A percentile compares a stretch with the other conserved stretches of the same genome.
These are phyloP conservation scores for Fusarium subglutinans DNA, from an alignment of 2,329 filamentous ascomycete species.

Conservation along the genomic window DNA sequence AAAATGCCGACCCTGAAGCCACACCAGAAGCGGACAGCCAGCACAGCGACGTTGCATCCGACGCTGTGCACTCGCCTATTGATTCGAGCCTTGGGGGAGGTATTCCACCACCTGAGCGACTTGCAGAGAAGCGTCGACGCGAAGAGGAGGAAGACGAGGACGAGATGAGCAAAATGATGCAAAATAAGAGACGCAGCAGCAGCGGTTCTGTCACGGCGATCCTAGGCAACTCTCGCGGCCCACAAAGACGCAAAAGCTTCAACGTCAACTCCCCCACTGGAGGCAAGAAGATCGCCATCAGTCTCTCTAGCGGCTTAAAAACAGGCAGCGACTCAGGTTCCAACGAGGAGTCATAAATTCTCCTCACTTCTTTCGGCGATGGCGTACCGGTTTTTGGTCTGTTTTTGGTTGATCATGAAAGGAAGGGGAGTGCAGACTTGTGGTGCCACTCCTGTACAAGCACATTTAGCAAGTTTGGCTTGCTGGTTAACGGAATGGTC, in stretches of 20 bases:
- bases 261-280: constrained; percentile 52
- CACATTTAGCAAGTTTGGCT: constrained; percentile 33
- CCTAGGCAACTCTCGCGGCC: constrained; percentile 47
- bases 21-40: constrained; percentile 34
- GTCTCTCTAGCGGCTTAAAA: constrained; percentile 59
- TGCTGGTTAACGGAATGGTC: constrained; percentile 28
- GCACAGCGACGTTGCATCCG: constrained; percentile 46
- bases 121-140: constrained; percentile 88
- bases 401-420: constrained; percentile 33
- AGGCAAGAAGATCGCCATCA: constrained; percentile 67
- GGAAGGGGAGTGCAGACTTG: constrained; percentile 17
- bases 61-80: constrained; percentile 47
- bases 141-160: constrained; percentile 94
- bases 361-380: constrained; percentile 40
- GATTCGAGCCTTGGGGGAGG: constrained; percentile 32
- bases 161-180: constrained; percentile 83
- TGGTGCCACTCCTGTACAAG: constrained; percentile 27
- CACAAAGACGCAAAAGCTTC: constrained; percentile 53
- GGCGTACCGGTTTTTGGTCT: constrained; percentile 39
- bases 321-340: constrained; percentile 51
- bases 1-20: constrained; percentile 65
- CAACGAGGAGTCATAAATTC: constrained; percentile 52
- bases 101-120: constrained; percentile 74
- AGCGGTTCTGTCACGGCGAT: constrained; percentile 58
- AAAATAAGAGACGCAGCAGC: constrained; percentile 70